These are phyloP conservation scores for Oryza meridionalis DNA, from an alignment of 176 grass and related monocot species.

Conservation along the genomic window DNA sequence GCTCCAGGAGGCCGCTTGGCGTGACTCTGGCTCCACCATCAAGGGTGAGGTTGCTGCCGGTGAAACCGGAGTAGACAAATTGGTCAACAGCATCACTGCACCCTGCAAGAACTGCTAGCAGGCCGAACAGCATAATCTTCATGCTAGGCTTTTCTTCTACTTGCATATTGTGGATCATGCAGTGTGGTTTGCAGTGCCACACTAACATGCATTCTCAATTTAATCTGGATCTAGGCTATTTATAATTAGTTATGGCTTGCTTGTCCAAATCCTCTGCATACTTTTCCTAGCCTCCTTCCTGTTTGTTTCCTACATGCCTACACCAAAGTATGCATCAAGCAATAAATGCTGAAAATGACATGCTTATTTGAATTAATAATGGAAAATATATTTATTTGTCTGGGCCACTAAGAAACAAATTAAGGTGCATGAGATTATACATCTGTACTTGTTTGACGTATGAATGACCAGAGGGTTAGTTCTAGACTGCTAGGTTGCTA, in stretches of 20 bases:
- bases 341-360: conserved; percentile 15
- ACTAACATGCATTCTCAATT: neutral
- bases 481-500: neutral
- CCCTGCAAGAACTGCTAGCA: conserved; percentile 3
- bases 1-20: conserved; percentile 11
- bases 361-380: neutral
- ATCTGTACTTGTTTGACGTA: neutral
- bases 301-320: neutral
- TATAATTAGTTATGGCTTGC: conserved; percentile 4
- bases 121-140: conserved; percentile 12
- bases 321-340: neutral
- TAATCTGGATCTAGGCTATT: neutral
- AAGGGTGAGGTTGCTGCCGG: conserved; percentile 1
- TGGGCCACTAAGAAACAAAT: neutral
- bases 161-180: neutral
- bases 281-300: conserved; percentile 7
- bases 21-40: conserved; percentile 10
- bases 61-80: conserved; percentile 30
- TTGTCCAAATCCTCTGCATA: conserved; percentile 18
- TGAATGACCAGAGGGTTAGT: neutral
- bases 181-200: conserved; percentile 2
- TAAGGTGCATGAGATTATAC: neutral
- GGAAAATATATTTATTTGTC: neutral
- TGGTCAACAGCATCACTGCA: neutral
- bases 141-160: conserved; percentile 7